These are phyloP conservation scores for Boechera divaricarpa DNA, from an alignment of 345 rosid genomes.

Conservation along the genomic window DNA sequence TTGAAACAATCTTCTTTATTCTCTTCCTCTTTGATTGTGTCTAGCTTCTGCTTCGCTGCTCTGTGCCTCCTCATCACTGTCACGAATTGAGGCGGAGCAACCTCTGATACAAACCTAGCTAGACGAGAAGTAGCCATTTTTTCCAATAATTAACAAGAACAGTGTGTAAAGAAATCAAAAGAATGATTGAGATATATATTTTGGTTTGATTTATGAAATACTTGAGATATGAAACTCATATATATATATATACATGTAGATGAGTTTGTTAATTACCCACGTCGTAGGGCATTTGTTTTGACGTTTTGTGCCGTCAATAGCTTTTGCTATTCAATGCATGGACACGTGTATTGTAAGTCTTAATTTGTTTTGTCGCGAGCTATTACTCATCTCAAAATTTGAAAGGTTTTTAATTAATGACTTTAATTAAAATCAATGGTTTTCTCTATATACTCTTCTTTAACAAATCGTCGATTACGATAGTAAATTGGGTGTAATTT, in stretches of 20 bases:
- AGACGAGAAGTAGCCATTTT: constrained; percentile 71
- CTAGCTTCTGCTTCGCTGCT: constrained; percentile 59
- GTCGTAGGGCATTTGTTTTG: constrained; percentile 41
- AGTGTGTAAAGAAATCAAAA: not conserved
- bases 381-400: not conserved
- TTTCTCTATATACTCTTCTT: not conserved
- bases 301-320: constrained; percentile 46
- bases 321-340: constrained; percentile 39
- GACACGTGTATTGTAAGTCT: constrained; percentile 38
- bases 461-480: not conserved
- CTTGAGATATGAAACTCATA: constrained; percentile 32
- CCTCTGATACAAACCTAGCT: constrained; percentile 74
- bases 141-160: not conserved
- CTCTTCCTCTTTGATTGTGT: constrained; percentile 86
- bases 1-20: constrained; percentile 52
- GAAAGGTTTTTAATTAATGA: not conserved
- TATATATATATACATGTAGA: not conserved
- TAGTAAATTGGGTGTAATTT: not conserved
- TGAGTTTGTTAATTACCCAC: constrained; percentile 20
- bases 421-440: not conserved
- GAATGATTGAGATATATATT: not conserved
- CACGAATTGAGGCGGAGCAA: constrained; percentile 81
- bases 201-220: constrained; percentile 31
- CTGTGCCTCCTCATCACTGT: constrained; percentile 69
- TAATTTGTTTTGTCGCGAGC: constrained; percentile 5